Evolutionary conservation across 78 protist species (phyloP).

Genomic region (Monocercomonoides exilis): DNA sequence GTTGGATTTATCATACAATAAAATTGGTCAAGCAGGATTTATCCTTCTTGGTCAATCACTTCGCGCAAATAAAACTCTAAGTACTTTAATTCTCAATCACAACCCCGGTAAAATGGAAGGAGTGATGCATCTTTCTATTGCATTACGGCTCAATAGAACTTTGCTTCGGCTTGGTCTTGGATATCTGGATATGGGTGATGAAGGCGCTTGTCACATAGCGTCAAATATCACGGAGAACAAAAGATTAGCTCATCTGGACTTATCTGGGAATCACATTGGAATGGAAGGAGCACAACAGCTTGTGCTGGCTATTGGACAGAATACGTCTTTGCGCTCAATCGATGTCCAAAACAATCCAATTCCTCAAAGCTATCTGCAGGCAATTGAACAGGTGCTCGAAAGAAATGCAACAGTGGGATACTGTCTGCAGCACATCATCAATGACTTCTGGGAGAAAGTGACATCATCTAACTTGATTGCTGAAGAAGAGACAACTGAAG

Average conservation of each 20-base stretch:
- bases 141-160: not conserved
- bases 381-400: not conserved
- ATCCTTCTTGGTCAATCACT: not conserved
- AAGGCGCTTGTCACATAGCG: not conserved
- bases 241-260: not conserved
- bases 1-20: not conserved
- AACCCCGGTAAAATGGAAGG: not conserved
- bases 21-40: not conserved
- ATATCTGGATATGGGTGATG: not conserved
- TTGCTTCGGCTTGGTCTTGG: not conserved
- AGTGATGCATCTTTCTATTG: not conserved
- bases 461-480: not conserved
- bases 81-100: not conserved
- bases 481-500: not conserved
- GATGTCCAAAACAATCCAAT: not conserved
- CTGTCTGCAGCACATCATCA: not conserved
- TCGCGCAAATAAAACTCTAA: not conserved
- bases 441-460: not conserved
- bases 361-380: not conserved
- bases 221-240: not conserved
- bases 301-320: not conserved
- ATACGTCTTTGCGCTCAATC: not conserved
- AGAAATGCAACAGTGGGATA: not conserved
- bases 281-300: not conserved
- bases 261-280: not conserved